A percentile compares a stretch with the other conserved stretches of the same genome.
These are phyloP conservation scores for Mycosphaerella arachidis DNA, from an alignment of 2,329 filamentous ascomycete species.

Conservation along the genomic window DNA sequence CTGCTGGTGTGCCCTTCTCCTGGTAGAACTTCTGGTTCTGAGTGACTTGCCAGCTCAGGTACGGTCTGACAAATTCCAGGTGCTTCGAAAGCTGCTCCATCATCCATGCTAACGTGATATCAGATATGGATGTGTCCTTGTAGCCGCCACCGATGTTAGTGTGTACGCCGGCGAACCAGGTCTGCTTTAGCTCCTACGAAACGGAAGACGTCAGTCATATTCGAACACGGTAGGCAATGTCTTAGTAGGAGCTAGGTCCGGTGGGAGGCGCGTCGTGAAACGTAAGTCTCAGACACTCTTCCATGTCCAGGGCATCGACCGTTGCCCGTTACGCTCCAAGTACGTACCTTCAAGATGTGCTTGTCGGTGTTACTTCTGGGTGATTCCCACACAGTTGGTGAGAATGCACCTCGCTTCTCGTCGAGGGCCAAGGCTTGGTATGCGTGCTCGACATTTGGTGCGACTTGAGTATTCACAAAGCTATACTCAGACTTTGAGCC, in stretches of 20 bases:
- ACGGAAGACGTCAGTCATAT: no score
- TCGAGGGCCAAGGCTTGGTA: constrained; percentile 53
- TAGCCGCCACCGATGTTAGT: constrained; percentile 44
- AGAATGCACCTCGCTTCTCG: constrained; percentile 46
- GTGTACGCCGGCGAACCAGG: constrained; percentile 52
- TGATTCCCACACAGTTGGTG: constrained; percentile 28
- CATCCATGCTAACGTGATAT: constrained; percentile 40
- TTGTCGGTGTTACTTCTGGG: constrained; percentile 23
- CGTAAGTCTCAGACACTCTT: no score
- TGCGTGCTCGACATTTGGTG: constrained; percentile 42
- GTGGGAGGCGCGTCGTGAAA: no score
- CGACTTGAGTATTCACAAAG: constrained; percentile 40
- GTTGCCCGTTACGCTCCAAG: no score
- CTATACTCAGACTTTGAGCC: constrained; percentile 29
- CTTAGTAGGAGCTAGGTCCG: no score
- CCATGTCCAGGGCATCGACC: no score
- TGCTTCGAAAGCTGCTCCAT: constrained; percentile 26
- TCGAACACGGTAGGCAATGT: no score
- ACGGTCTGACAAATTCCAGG: constrained; percentile 36
- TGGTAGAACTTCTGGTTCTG: constrained; percentile 40
- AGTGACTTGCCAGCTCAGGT: constrained; percentile 40
- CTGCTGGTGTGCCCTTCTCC: constrained; percentile 34
- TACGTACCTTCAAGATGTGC: constrained; percentile 31
- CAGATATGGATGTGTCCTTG: constrained; percentile 24
- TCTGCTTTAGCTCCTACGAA: constrained; percentile 35